Conservation (phyloP, 768 basidiomycete genomes). For the Clitopilus hobsonii region DNA sequence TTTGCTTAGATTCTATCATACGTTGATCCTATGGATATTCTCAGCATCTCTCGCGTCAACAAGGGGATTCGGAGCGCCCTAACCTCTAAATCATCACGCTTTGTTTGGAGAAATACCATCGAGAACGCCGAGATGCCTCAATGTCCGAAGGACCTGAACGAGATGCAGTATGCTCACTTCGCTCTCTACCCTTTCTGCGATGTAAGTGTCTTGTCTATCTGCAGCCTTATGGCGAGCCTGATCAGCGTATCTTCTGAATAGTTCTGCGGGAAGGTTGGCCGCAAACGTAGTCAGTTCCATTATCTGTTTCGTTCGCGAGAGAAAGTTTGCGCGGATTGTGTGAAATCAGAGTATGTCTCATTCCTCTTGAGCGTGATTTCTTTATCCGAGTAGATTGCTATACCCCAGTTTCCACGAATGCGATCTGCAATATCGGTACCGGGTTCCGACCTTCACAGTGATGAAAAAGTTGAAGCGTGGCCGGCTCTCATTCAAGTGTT, state of each 20-base stretch:
- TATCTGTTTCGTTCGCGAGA: no score
- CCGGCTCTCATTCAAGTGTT: no score
- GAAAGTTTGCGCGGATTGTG: no score
- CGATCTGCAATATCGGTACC: no score
- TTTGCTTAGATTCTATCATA: neutral
- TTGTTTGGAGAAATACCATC: neutral
- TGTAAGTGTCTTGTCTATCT: neutral
- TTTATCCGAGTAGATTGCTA: no score
- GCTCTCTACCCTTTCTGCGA: neutral
- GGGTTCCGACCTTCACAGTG: no score
- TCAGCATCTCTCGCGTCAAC: neutral
- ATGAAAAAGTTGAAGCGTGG: no score
- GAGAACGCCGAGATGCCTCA: neutral
- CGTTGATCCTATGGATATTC: neutral
- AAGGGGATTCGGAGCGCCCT: neutral
- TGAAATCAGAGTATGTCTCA: no score
- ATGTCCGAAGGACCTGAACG: neutral
- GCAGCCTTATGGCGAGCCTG: neutral
- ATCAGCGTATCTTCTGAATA: neutral
- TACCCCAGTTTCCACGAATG: no score
- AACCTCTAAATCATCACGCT: neutral
- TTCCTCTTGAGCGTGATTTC: no score
- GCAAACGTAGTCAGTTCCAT: no score
- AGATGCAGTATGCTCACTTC: neutral
- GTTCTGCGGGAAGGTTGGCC: no score